Percentiles rank a stretch among this genome's conserved stretches.
phyloP scores from a whole-genome alignment of 2,329 filamentous ascomycete genomes.

The Seiridium cupressi region DNA sequence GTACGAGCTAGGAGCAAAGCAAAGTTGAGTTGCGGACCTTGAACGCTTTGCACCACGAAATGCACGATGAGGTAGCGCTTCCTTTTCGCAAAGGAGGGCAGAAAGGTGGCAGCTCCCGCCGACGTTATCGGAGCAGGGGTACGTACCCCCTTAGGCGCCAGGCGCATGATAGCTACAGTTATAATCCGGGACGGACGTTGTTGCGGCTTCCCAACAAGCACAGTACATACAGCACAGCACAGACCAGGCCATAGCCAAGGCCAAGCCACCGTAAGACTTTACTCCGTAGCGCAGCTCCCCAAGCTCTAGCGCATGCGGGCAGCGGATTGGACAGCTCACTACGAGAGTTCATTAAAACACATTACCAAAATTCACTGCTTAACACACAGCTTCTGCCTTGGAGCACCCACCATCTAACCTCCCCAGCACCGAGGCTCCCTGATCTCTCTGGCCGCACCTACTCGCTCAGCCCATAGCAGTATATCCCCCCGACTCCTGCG shows the following conservation, averaged over 20 bases:
- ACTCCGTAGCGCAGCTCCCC: background rate
- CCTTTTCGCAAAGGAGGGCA: background rate
- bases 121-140: slow-evolving; percentile 6
- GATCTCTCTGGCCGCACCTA: background rate
- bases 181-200: too few relatives aligned
- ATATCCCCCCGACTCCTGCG: background rate
- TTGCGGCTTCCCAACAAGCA: background rate
- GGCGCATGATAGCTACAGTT: too few relatives aligned
- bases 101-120: background rate
- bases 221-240: background rate
- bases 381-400: background rate
- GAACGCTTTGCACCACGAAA: background rate
- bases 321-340: slow-evolving; percentile 1
- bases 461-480: background rate
- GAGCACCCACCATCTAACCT: background rate
- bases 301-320: background rate
- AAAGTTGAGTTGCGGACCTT: slow-evolving; percentile 1
- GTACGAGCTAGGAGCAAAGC: background rate
- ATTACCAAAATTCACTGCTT: background rate
- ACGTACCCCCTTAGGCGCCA: background rate
- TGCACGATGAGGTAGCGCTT: slow-evolving; percentile 1
- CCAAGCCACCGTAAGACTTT: background rate
- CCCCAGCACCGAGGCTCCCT: background rate
- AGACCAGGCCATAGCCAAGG: too few relatives aligned
- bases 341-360: background rate